Percentiles rank a stretch among this genome's conserved stretches.
phyloP scores from a whole-genome alignment of 129 eudicot genomes.

The sunflower (Helianthus annuus) region DNA sequence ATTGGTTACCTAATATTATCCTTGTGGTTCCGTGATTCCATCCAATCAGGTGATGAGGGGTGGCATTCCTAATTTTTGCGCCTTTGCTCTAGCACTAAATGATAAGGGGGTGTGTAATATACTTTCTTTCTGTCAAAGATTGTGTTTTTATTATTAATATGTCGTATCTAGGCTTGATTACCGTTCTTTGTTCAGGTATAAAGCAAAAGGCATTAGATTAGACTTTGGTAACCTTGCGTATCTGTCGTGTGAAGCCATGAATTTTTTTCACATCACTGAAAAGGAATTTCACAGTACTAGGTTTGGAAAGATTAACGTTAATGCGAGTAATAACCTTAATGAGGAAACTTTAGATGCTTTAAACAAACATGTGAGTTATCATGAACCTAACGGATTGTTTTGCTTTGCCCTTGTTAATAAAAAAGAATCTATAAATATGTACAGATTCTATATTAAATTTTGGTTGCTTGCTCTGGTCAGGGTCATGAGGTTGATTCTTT shows the following conservation, averaged over 20 bases:
- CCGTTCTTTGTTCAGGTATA: conserved; percentile 57
- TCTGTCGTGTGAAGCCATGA: conserved; percentile 81
- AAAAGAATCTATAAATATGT: neutral
- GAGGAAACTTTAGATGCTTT: conserved; percentile 96
- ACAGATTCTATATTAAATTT: neutral
- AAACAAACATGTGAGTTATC: conserved; percentile 78
- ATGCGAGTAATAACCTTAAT: conserved; percentile 97
- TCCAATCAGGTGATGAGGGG: conserved; percentile 78
- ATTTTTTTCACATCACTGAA: conserved; percentile 69
- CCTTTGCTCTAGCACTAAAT: conserved; percentile 91
- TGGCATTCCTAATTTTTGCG: conserved; percentile 96
- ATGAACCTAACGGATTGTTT: neutral
- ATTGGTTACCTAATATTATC: conserved; percentile 18
- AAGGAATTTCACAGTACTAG: conserved; percentile 68
- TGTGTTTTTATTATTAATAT: neutral
- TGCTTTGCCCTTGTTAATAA: neutral
- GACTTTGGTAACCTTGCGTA: conserved; percentile 99
- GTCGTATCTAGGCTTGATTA: conserved; percentile 1
- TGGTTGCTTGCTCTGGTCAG: conserved; percentile 40
- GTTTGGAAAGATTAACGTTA: conserved; percentile 71
- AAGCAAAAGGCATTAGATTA: conserved; percentile 83
- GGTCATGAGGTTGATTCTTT: conserved; percentile 96
- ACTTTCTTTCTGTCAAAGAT: conserved; percentile 7
- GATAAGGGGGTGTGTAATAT: conserved; percentile 64
- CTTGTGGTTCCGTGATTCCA: conserved; percentile 17